A percentile compares a stretch with the other conserved stretches of the same genome.
Conservation (phyloP, 257 asterid species). For the Solanum neorickii region DNA sequence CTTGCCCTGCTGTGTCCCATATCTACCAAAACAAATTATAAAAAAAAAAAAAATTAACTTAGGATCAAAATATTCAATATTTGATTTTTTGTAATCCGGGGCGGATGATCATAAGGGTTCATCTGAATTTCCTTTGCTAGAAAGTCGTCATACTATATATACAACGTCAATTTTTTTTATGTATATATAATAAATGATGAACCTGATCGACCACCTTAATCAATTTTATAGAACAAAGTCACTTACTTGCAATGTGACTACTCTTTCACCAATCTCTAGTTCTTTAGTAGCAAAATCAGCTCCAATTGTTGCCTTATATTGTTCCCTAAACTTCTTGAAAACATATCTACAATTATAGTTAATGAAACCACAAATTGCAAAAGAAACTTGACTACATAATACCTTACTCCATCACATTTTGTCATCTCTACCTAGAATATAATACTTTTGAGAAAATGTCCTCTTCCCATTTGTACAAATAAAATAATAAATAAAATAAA, state of each 20-base stretch:
- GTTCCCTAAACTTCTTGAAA: slow-evolving; percentile 37
- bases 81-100: not conserved
- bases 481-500: not conserved
- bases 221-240: not conserved
- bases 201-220: not conserved
- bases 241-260: slow-evolving; percentile 73
- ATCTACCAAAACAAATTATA: slow-evolving; percentile 19
- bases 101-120: not conserved
- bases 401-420: not conserved
- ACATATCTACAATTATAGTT: slow-evolving; percentile 43
- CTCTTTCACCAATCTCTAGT: slow-evolving; percentile 44
- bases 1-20: slow-evolving; percentile 98
- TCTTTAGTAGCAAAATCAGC: slow-evolving; percentile 88
- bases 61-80: not conserved
- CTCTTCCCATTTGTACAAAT: not conserved
- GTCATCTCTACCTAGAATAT: not conserved
- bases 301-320: slow-evolving; percentile 71
- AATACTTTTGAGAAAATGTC: not conserved
- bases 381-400: not conserved
- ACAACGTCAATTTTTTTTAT: not conserved
- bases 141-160: not conserved
- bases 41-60: not conserved
- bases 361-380: slow-evolving; percentile 7
- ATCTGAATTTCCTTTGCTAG: not conserved
- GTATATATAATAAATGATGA: not conserved